phyloP scores from a whole-genome alignment of 352 stramenopile species.

The Pythium vanterpoolii region DNA sequence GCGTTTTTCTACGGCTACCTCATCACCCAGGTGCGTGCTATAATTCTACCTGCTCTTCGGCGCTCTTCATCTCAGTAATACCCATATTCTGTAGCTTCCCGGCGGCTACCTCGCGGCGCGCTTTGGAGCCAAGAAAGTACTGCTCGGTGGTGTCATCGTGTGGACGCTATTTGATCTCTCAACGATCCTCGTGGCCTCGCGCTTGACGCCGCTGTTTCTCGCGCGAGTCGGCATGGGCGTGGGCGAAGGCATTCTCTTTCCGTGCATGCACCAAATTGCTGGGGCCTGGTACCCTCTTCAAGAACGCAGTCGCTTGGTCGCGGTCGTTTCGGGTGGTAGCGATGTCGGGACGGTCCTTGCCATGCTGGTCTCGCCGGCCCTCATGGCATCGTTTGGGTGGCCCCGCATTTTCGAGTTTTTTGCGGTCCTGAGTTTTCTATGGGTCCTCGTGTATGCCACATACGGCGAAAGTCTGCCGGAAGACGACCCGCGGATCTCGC shows the following conservation, averaged over 20 bases:
- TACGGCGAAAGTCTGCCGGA: constrained; percentile 68
- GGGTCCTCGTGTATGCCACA: constrained; percentile 57
- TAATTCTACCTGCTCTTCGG: no score
- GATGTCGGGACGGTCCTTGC: constrained; percentile 82
- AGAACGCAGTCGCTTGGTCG: constrained; percentile 75
- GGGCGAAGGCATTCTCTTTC: constrained; percentile 84
- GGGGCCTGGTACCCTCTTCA: constrained; percentile 80
- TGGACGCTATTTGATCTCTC: constrained; percentile 86
- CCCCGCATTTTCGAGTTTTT: constrained; percentile 79
- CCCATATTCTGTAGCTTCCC: constrained; percentile 47
- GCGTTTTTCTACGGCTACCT: constrained; percentile 90
- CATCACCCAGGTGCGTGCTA: constrained; percentile 58
- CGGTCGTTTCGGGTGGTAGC: constrained; percentile 71
- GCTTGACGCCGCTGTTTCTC: constrained; percentile 66
- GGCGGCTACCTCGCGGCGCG: constrained; percentile 71
- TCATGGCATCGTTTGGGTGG: constrained; percentile 64
- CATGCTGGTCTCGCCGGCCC: constrained; percentile 66
- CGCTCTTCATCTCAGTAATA: no score
- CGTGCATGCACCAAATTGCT: constrained; percentile 87
- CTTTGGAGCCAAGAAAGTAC: constrained; percentile 68
- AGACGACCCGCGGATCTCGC: constrained; percentile 54
- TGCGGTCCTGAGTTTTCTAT: constrained; percentile 70
- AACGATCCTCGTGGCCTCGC: constrained; percentile 61
- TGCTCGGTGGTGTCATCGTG: constrained; percentile 71
- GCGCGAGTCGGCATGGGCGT: constrained; percentile 79